phyloP scores from a whole-genome alignment of 2,329 filamentous ascomycete genomes.

The Colletotrichum salicis region DNA sequence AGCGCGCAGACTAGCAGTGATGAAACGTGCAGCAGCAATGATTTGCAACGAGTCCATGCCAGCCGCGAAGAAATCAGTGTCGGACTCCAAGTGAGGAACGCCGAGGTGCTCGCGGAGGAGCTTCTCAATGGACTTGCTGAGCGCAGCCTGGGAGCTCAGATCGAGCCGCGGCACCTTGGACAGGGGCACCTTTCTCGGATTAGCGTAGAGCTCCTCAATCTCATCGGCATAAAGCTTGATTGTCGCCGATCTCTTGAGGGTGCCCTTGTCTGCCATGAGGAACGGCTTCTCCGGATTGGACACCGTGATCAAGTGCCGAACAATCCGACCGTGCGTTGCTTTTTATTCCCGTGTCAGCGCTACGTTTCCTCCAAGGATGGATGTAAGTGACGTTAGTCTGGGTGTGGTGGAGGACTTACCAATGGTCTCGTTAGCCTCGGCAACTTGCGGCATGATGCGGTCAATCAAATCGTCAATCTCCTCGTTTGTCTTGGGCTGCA shows the following conservation, averaged over 20 bases:
- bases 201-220: constrained; percentile 54
- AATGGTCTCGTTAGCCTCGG: constrained; percentile 50
- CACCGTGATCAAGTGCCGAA: constrained; percentile 51
- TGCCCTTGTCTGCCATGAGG: constrained; percentile 56
- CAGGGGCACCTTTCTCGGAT: constrained; percentile 35
- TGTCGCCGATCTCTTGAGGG: constrained; percentile 53
- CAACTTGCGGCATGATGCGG: constrained; percentile 55
- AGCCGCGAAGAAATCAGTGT: constrained; percentile 50
- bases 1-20: constrained; percentile 47
- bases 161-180: constrained; percentile 37
- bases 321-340: constrained; percentile 56
- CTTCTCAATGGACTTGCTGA: constrained; percentile 41
- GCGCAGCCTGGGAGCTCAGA: constrained; percentile 36
- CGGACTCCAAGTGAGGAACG: constrained; percentile 34
- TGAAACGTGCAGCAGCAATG: constrained; percentile 45
- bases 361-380: neutral
- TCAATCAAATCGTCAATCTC: constrained; percentile 49
- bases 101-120: constrained; percentile 37
- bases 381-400: too few relatives aligned
- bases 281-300: constrained; percentile 55
- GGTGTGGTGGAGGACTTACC: neutral
- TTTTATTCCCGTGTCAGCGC: constrained; percentile 23
- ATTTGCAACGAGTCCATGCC: constrained; percentile 55
- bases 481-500: constrained; percentile 40
- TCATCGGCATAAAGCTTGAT: constrained; percentile 54